Conservation (phyloP, 768 basidiomycete species). For the Boletus sp. region DNA sequence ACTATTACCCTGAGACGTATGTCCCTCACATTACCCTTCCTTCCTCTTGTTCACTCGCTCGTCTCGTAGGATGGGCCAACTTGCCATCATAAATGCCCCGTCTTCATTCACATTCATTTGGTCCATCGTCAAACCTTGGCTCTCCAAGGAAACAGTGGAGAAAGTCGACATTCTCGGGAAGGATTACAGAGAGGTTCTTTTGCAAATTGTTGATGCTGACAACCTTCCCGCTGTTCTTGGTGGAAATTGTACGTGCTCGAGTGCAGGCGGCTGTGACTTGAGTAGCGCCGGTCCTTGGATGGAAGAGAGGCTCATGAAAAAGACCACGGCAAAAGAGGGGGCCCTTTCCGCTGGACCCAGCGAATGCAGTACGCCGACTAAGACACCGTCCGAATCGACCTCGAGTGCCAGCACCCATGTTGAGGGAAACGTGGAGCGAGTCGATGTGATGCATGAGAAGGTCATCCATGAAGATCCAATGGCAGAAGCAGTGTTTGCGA, state of each 20-base stretch:
- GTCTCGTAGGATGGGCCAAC: constrained; percentile 60
- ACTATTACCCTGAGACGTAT: constrained; percentile 76
- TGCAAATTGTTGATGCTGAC: constrained; percentile 60
- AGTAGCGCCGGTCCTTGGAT: constrained; percentile 72
- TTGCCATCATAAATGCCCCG: constrained; percentile 70
- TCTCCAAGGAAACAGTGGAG: constrained; percentile 65
- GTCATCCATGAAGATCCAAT: background rate
- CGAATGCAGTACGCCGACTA: background rate
- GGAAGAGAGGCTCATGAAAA: constrained; percentile 43
- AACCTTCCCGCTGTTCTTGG: constrained; percentile 60
- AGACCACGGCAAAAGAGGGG: constrained; percentile 2
- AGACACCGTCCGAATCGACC: background rate
- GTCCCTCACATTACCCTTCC: constrained; percentile 13
- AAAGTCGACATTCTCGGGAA: constrained; percentile 66
- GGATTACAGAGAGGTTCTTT: constrained; percentile 54
- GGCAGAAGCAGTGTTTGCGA: background rate
- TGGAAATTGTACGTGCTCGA: constrained; percentile 60
- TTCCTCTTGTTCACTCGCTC: background rate
- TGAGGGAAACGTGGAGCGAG: background rate
- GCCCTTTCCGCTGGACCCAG: background rate
- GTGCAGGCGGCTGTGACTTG: constrained; percentile 53
- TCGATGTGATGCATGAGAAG: constrained; percentile 9
- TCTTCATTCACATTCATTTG: constrained; percentile 72
- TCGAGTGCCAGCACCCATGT: constrained; percentile 3
- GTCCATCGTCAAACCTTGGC: constrained; percentile 65